phyloP scores from a whole-genome alignment of 208 protist genomes.

The Crithidia mellificae region DNA sequence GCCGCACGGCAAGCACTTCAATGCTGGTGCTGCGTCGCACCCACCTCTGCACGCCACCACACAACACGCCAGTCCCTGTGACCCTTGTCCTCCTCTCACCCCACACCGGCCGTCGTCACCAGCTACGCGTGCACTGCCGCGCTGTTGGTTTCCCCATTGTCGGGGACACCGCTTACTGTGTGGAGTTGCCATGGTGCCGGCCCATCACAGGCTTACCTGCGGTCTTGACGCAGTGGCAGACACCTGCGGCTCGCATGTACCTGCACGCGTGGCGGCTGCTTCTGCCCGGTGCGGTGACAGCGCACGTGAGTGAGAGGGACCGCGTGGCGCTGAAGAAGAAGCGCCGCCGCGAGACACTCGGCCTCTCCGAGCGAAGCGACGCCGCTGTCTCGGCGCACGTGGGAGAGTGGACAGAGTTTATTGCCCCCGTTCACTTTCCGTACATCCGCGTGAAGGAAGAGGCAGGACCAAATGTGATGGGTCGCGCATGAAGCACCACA shows the following conservation, averaged over 20 bases:
- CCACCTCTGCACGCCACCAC: constrained; percentile 1
- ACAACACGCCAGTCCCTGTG: constrained; percentile 23
- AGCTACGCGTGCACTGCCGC: constrained; percentile 86
- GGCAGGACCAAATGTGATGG: no score
- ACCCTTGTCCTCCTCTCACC: constrained; percentile 63
- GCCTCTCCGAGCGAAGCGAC: constrained; percentile 27
- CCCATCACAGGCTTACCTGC: background rate
- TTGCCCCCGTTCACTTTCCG: constrained; percentile 21
- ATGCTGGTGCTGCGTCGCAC: constrained; percentile 24
- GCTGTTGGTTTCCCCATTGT: constrained; percentile 85
- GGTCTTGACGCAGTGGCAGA: background rate
- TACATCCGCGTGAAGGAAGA: constrained; percentile 6
- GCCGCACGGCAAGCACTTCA: constrained; percentile 20
- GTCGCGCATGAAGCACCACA: background rate
- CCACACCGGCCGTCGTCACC: constrained; percentile 82
- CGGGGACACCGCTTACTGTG: constrained; percentile 73
- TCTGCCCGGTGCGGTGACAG: constrained; percentile 38
- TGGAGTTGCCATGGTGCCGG: constrained; percentile 20
- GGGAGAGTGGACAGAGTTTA: constrained; percentile 51
- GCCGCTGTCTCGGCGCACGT: constrained; percentile 5
- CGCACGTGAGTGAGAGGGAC: constrained; percentile 29
- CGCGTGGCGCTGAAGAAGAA: constrained; percentile 57
- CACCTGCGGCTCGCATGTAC: constrained; percentile 63
- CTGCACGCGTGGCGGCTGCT: constrained; percentile 76
- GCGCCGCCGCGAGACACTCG: constrained; percentile 54